Conservation (phyloP, 108 stramenopile species). For the Parmales sp. region DNA sequence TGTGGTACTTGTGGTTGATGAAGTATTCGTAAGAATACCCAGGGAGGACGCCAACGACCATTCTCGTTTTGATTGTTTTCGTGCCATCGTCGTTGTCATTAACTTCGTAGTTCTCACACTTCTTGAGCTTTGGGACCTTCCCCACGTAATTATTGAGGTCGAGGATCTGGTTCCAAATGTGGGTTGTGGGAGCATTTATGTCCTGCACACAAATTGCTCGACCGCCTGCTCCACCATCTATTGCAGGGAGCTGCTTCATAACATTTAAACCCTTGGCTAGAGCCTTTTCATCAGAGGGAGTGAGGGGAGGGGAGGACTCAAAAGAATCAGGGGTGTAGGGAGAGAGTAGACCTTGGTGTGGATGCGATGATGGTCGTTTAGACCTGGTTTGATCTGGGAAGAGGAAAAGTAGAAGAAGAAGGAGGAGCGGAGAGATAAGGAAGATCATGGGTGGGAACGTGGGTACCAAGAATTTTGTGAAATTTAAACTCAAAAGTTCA, state of each 20-base stretch:
- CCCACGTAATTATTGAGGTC: conserved; percentile 43
- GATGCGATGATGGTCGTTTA: no score
- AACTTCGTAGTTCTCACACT: conserved; percentile 48
- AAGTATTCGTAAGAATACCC: conserved; percentile 54
- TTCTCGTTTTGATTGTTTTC: conserved; percentile 45
- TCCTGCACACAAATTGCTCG: conserved; percentile 62
- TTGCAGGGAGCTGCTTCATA: conserved; percentile 43
- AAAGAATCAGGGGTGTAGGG: conserved; percentile 49
- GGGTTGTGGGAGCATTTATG: conserved; percentile 46
- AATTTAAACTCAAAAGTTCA: no score
- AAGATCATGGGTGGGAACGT: no score
- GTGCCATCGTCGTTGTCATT: conserved; percentile 32
- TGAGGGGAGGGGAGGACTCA: conserved; percentile 17
- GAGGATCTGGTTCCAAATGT: conserved; percentile 62
- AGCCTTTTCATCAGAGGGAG: conserved; percentile 25
- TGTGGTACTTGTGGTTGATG: conserved; percentile 45
- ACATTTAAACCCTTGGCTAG: conserved; percentile 39
- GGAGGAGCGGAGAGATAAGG: no score
- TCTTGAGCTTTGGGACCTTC: conserved; percentile 54
- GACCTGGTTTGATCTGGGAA: no score
- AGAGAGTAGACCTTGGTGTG: conserved; percentile 29
- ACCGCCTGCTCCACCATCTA: conserved; percentile 21
- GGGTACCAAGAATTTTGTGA: no score
- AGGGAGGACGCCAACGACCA: conserved; percentile 52
- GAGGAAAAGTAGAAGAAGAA: no score